Conservation (phyloP, 2,329 filamentous ascomycete species). For the Colletotrichum caudatum region DNA sequence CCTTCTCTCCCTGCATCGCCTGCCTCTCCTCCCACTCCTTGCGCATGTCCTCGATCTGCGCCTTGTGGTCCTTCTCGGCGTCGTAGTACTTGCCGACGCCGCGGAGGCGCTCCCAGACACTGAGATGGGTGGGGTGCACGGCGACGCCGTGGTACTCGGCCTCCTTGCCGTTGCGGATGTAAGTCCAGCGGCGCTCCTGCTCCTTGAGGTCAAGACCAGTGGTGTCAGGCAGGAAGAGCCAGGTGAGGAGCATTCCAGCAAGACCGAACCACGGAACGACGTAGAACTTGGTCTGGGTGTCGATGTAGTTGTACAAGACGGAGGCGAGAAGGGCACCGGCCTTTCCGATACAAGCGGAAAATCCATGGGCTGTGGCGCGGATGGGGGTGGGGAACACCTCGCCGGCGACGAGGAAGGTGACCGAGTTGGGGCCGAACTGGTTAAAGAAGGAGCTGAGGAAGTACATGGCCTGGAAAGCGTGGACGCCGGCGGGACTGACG, state of each 20-base stretch:
- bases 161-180: constrained; percentile 81
- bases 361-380: constrained; percentile 92
- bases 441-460: constrained; percentile 99
- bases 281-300: constrained; percentile 85
- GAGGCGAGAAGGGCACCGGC: constrained; percentile 87
- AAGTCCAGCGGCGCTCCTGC: constrained; percentile 93
- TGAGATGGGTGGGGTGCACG: constrained; percentile 89
- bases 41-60: constrained; percentile 86
- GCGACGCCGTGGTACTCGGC: constrained; percentile 93
- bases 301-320: constrained; percentile 95
- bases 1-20: constrained; percentile 60
- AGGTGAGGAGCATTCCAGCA: constrained; percentile 84
- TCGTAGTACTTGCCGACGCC: constrained; percentile 87
- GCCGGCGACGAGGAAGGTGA: constrained; percentile 95
- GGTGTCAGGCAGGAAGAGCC: constrained; percentile 92
- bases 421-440: constrained; percentile 96
- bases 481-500: constrained; percentile 76
- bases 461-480: constrained; percentile 98
- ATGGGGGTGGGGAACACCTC: constrained; percentile 97
- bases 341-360: constrained; percentile 93
- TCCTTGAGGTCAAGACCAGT: constrained; percentile 97
- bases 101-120: constrained; percentile 84
- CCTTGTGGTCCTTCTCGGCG: constrained; percentile 82
- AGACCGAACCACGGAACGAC: constrained; percentile 97
- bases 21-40: constrained; percentile 70